A percentile compares a stretch with the other conserved stretches of the same genome.
Evolutionary conservation across 2,329 filamentous ascomycete species (phyloP).

Genomic region (Colletotrichum tofieldiae): DNA sequence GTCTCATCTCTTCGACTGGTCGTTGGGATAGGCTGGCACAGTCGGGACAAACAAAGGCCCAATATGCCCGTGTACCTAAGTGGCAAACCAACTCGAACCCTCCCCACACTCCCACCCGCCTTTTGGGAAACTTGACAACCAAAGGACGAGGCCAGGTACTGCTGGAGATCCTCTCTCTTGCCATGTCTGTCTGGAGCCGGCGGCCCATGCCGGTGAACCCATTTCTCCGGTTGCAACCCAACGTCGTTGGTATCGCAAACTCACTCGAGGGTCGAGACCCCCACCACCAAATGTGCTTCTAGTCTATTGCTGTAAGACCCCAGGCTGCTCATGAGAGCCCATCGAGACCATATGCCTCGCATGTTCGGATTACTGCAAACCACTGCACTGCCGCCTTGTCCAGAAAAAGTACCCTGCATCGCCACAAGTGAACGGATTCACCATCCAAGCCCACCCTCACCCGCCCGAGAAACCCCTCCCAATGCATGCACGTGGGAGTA

Average conservation of each 20-base stretch:
- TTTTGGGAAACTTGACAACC: not conserved
- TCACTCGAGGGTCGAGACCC: not conserved
- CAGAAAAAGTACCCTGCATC: slow-evolving; percentile 12
- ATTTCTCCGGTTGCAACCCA: slow-evolving; percentile 9
- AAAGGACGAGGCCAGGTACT: not conserved
- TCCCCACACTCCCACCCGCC: not conserved
- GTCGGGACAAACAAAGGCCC: slow-evolving; percentile 2
- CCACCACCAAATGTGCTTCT: not conserved
- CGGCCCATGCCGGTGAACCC: slow-evolving; percentile 7
- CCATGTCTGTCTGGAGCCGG: slow-evolving; percentile 4
- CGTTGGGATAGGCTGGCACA: slow-evolving; percentile 1
- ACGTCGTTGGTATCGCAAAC: not conserved
- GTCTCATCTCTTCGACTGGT: not conserved
- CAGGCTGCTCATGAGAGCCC: not conserved
- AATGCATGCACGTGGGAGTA: not conserved
- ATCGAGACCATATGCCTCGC: no score
- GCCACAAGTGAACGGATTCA: not conserved
- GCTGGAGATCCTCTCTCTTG: not conserved
- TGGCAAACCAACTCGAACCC: slow-evolving; percentile 10
- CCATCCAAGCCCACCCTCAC: not conserved
- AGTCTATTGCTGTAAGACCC: not conserved
- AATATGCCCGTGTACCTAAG: slow-evolving; percentile 14
- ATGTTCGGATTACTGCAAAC: not conserved
- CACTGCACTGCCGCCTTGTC: not conserved
- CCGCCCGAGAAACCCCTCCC: not conserved